These are phyloP conservation scores for Debaryomyces nepalensis DNA, from an alignment of 1,139 yeast species.

Conservation along the genomic window DNA sequence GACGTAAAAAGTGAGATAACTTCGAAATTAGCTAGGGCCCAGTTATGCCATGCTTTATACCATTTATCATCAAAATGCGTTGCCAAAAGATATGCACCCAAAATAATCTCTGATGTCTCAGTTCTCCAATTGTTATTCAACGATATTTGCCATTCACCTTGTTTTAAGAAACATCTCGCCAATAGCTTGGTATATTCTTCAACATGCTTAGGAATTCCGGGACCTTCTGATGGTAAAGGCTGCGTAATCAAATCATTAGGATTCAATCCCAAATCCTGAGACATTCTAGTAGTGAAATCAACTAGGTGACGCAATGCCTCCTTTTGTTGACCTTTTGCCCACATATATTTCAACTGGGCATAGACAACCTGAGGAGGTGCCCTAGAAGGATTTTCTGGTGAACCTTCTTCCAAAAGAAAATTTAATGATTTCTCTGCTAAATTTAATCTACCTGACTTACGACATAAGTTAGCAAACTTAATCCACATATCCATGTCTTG, in stretches of 20 bases:
- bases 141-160: slow-evolving; percentile 97
- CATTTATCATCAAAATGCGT: slow-evolving; percentile 92
- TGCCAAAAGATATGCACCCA: slow-evolving; percentile 90
- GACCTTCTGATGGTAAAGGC: slow-evolving; percentile 78
- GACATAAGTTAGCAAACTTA: slow-evolving; percentile 92
- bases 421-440: slow-evolving; percentile 91
- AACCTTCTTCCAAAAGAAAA: slow-evolving; percentile 67
- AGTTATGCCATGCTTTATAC: slow-evolving; percentile 99
- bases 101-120: slow-evolving; percentile 75
- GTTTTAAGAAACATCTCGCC: slow-evolving; percentile 94
- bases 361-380: slow-evolving; percentile 97
- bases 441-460: slow-evolving; percentile 91
- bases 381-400: slow-evolving; percentile 65
- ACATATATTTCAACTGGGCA: slow-evolving; percentile 94
- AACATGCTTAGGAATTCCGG: slow-evolving; percentile 76
- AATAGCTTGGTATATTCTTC: slow-evolving; percentile 84
- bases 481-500: slow-evolving; percentile 99
- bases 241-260: slow-evolving; percentile 84
- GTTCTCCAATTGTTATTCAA: slow-evolving; percentile 79
- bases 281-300: slow-evolving; percentile 90
- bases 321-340: slow-evolving; percentile 91
- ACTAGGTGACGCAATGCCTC: slow-evolving; percentile 87
- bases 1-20: slow-evolving; percentile 74
- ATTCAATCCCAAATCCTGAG: slow-evolving; percentile 81
- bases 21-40: slow-evolving; percentile 98